Evolutionary conservation across 2,329 filamentous ascomycete species (phyloP), one percentile per base, ranked within the genome.

Genomic region (Fusarium fracticaudum): DNA sequence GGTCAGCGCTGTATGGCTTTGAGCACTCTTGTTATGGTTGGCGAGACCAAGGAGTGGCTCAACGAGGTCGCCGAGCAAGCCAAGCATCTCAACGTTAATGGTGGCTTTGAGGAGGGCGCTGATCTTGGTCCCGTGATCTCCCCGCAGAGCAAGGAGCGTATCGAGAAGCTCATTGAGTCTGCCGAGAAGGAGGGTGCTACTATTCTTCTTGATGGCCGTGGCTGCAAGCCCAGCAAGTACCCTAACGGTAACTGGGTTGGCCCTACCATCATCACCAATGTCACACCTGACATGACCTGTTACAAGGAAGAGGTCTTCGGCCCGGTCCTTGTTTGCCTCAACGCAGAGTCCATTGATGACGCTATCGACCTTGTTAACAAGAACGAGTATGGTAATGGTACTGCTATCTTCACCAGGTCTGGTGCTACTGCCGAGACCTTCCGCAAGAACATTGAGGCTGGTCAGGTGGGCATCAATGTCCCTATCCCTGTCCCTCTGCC

Each of bases 1-100:
- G 94, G 94, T 43, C 94, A 96, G 86, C 88, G 94, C 71, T 96
- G 94, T 84, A 96, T 96, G 94, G 94, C 94, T 43, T 86, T 96
- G 67, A 94, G 92, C 80, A 95, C 94, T 4, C 86, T 95, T 24
- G 93, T 96, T 77, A 91, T 95, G 86, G 92, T 96, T 40, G 94
- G 93, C 75, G 93, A 95, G 86, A 95, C 93, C 54, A 94, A 94
- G 85, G 89, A 93, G 67, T 97, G 94, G 93, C 88, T 96, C 26
- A 84, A 89, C 8, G 94, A 96, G 79, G 87, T 96, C 62, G 93
- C 93, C 18, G 91, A 94, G 85, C 89, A 91, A 69, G 93, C 94
- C 62, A 93, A 92, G 85, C 84, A 84, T 43, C 89, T 96, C 62
- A 91, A 88, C 69, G 92, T 96, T 75, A 91, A 95, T 80, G 94